These are phyloP conservation scores for Colletotrichum simmondsii DNA, from an alignment of 2,329 filamentous ascomycete genomes.

Conservation along the genomic window DNA sequence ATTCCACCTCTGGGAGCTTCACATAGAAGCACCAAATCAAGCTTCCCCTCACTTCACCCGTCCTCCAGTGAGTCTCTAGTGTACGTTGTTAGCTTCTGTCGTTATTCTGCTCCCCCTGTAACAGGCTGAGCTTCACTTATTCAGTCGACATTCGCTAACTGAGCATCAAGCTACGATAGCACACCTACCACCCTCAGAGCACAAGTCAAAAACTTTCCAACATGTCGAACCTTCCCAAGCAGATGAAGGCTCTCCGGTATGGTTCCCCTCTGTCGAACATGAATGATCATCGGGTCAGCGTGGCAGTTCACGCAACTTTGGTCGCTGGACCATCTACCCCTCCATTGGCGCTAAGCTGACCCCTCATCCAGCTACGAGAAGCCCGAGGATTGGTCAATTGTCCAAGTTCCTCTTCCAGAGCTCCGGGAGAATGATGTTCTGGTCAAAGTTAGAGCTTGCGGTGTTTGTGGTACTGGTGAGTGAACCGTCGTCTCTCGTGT, in stretches of 20 bases:
- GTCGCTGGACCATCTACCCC: conserved; percentile 26
- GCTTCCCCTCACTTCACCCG: not conserved
- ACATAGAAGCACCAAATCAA: not conserved
- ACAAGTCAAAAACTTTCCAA: conserved; percentile 32
- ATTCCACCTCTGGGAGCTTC: not conserved
- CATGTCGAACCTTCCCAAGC: conserved; percentile 59
- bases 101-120: not conserved
- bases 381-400: conserved; percentile 69
- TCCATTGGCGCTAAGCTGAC: conserved; percentile 36
- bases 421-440: conserved; percentile 70
- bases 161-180: not conserved
- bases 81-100: not conserved
- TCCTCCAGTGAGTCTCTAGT: not conserved
- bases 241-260: conserved; percentile 72
- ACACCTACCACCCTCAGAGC: not conserved
- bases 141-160: not conserved
- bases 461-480: conserved; percentile 69
- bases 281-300: not conserved
- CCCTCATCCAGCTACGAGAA: conserved; percentile 64
- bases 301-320: conserved; percentile 1
- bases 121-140: not conserved
- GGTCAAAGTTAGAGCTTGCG: conserved; percentile 75
- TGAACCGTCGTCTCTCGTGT: conserved; percentile 16
- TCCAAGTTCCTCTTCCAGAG: conserved; percentile 70
- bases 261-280: conserved; percentile 36